Percentiles rank a stretch among this genome's conserved stretches.
Conservation (phyloP, 176 grass and related monocot genomes). For the Olyra latifolia region DNA sequence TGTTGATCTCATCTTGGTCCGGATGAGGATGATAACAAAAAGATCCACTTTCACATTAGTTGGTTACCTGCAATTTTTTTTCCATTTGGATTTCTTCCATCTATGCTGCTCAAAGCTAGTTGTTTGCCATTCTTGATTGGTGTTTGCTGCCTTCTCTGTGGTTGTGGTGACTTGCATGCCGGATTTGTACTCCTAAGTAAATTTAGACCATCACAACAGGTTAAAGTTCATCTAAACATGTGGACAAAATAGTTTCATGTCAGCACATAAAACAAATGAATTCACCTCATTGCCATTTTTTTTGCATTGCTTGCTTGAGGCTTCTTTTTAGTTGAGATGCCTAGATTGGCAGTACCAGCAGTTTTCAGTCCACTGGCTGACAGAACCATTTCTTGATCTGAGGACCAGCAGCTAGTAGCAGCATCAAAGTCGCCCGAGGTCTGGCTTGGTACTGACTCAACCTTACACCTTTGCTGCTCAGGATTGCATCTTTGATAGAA, state of each 20-base stretch:
- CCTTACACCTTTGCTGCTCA: constrained; percentile 34
- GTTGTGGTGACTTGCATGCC: constrained; percentile 44
- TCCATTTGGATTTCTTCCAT: constrained; percentile 43
- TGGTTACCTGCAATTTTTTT: constrained; percentile 37
- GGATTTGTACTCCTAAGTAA: constrained; percentile 51
- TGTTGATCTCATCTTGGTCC: not conserved
- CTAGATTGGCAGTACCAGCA: constrained; percentile 29
- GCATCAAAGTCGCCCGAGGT: constrained; percentile 49
- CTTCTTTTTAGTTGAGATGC: constrained; percentile 55
- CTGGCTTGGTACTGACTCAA: constrained; percentile 51
- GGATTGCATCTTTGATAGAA: constrained; percentile 64
- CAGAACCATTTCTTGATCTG: constrained; percentile 63
- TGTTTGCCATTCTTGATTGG: constrained; percentile 45
- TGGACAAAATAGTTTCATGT: constrained; percentile 20
- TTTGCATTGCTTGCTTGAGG: constrained; percentile 45
- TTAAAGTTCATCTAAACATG: constrained; percentile 25
- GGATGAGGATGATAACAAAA: constrained; percentile 10
- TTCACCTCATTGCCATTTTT: constrained; percentile 53
- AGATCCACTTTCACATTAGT: constrained; percentile 21
- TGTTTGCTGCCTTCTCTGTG: constrained; percentile 57
- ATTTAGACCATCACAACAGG: constrained; percentile 32
- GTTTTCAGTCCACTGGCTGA: constrained; percentile 51
- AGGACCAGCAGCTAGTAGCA: constrained; percentile 51
- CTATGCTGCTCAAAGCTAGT: constrained; percentile 14
- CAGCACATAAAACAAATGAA: constrained; percentile 14